A percentile compares a stretch with the other conserved stretches of the same genome.
Evolutionary conservation across 805 yeast species (phyloP).

Genomic region (Monosporozyma aerobia): DNA sequence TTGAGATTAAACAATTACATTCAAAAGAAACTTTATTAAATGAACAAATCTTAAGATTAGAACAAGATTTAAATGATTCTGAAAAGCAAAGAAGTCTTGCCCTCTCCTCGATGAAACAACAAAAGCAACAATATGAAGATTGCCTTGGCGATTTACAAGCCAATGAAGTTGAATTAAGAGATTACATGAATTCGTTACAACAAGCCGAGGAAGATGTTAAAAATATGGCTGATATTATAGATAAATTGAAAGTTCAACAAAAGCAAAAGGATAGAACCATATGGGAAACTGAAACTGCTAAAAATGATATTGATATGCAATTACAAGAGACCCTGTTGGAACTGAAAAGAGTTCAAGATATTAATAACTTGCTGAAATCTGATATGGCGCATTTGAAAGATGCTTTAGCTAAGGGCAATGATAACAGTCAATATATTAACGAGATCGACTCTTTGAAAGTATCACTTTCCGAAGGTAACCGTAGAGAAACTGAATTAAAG

Average conservation of each 20-base stretch:
- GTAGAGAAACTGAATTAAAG: conserved; percentile 56
- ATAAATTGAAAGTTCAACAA: conserved; percentile 43
- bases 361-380: conserved; percentile 44
- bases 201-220: conserved; percentile 45
- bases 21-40: conserved; percentile 30
- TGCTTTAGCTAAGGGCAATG: conserved; percentile 33
- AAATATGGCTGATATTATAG: conserved; percentile 43
- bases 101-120: conserved; percentile 45
- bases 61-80: conserved; percentile 49
- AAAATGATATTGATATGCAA: conserved; percentile 44
- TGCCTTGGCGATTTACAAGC: conserved; percentile 64
- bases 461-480: conserved; percentile 45
- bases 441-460: conserved; percentile 48
- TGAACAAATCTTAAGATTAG: conserved; percentile 38
- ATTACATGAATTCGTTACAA: conserved; percentile 39
- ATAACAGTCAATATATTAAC: conserved; percentile 37
- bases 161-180: conserved; percentile 62
- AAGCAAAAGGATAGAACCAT: conserved; percentile 46
- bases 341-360: conserved; percentile 39
- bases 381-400: conserved; percentile 46
- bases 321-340: conserved; percentile 50
- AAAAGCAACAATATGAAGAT: conserved; percentile 64
- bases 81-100: conserved; percentile 49
- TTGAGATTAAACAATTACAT: conserved; percentile 34
- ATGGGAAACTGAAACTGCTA: conserved; percentile 44